Base-by-base conservation (phyloP, 495 filamentous ascomycete species). In the Podospora appendiculata region DNA sequence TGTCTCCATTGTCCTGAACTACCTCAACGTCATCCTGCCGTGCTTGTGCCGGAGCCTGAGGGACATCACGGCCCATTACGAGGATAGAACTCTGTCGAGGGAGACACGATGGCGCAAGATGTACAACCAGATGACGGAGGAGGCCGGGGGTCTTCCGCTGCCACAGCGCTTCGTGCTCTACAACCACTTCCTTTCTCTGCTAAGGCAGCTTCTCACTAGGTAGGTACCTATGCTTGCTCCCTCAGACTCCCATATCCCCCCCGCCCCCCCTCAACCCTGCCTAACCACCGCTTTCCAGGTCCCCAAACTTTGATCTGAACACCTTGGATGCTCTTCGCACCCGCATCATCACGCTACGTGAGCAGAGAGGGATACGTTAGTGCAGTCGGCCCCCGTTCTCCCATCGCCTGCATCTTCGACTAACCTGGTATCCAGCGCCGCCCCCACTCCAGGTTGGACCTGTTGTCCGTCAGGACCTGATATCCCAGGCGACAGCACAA, bases 81-180 rank as follows among this genome's bases (percentile, higher is more conserved):
- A 76, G 40, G 72, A 81, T 52, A 74, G 69, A 51, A 64, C 60
- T 6, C 17, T 76, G 25, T 62, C 67, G 38, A 69, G 70, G 43
- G 68, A 73, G 51, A 64, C 65, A 36, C 64, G 75, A 40, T 81
- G 78, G 78, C 70, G 69, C 32, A 69, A 71, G 36, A 79, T 81
- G 75, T 73, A 76, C 51, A 68, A 79, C 66, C 71, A 70, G 46
- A 71, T 78, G 69, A 71, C 69, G 1, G 70, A 72, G 33, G 75
- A 74, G 57, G 71, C 69, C 39, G 69, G 63, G 3, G 73, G 73
- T 4, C 65, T 79, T 34, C 68, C 70, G 11, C 61, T 81, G 9
- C 74, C 70, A 11, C 70, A 75, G 19, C 69, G 77, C 40, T 79
- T 80, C 47, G 66, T 72, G 19, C 70, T 79, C 50, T 80, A 77